Conservation (phyloP, 768 basidiomycete species). For the Hericium alpestre region DNA sequence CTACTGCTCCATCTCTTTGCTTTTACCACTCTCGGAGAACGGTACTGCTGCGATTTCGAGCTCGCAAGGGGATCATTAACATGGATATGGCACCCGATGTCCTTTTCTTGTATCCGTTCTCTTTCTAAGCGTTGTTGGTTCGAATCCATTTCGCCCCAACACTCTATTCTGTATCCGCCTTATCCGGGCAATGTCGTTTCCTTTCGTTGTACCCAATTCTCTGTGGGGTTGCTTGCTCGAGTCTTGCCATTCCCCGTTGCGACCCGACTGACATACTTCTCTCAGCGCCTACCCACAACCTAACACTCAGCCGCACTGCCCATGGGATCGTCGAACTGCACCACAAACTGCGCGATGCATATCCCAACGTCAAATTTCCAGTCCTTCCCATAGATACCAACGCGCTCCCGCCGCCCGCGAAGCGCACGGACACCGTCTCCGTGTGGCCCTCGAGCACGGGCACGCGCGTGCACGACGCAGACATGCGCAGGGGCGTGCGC, state of each 20-base stretch:
- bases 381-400: conserved; percentile 50
- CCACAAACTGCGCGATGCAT: conserved; percentile 59
- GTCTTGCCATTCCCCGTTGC: conserved; percentile 2
- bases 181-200: neutral
- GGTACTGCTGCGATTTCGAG: neutral
- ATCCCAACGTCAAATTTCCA: conserved; percentile 49
- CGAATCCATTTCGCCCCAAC: neutral
- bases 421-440: conserved; percentile 81
- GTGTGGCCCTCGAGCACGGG: conserved; percentile 94
- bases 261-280: conserved; percentile 8
- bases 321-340: conserved; percentile 77
- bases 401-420: conserved; percentile 48
- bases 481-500: conserved; percentile 71
- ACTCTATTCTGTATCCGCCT: conserved; percentile 7
- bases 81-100: neutral
- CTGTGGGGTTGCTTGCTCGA: neutral
- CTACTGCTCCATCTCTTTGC: conserved; percentile 11
- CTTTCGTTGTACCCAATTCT: neutral
- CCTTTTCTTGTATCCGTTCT: conserved; percentile 9
- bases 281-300: conserved; percentile 79
- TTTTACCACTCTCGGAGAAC: neutral
- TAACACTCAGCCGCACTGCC: conserved; percentile 73
- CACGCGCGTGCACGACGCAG: conserved; percentile 90
- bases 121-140: neutral
- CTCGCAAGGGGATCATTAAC: neutral